phyloP scores from a whole-genome alignment of 2,329 filamentous ascomycete genomes.

The Paecilomyces formosus region DNA sequence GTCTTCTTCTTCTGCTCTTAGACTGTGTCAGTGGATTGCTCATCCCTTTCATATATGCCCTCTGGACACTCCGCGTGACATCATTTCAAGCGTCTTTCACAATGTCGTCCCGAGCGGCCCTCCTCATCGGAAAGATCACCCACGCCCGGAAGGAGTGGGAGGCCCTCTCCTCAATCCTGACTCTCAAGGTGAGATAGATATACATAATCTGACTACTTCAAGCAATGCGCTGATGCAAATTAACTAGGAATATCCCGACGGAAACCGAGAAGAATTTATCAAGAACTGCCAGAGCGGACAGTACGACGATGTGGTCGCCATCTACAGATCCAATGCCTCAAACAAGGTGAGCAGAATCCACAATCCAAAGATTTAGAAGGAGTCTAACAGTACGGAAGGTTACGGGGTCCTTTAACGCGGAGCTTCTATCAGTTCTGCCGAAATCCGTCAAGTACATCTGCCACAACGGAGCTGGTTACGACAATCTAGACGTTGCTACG shows the following conservation, averaged over 20 bases:
- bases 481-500: conserved; percentile 50
- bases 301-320: conserved; percentile 48
- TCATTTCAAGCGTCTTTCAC: conserved; percentile 5
- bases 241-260: conserved; percentile 46
- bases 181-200: conserved; percentile 30
- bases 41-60: neutral
- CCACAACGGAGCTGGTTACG: conserved; percentile 53
- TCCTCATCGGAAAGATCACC: conserved; percentile 38
- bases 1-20: neutral
- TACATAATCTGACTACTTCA: neutral
- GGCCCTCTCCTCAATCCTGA: conserved; percentile 31
- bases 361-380: neutral
- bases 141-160: conserved; percentile 39
- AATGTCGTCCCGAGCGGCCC: conserved; percentile 30
- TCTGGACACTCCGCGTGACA: conserved; percentile 1
- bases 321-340: conserved; percentile 54
- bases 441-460: conserved; percentile 42
- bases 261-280: conserved; percentile 49
- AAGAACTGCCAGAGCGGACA: conserved; percentile 47
- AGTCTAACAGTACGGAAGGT: conserved; percentile 15
- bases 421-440: conserved; percentile 40
- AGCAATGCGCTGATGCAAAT: neutral
- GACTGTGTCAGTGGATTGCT: neutral
- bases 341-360: conserved; percentile 30
- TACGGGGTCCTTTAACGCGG: conserved; percentile 42